A percentile compares a stretch with the other conserved stretches of the same genome.
phyloP scores from a whole-genome alignment of 495 filamentous ascomycete genomes.

The Oidiodendron maius region DNA sequence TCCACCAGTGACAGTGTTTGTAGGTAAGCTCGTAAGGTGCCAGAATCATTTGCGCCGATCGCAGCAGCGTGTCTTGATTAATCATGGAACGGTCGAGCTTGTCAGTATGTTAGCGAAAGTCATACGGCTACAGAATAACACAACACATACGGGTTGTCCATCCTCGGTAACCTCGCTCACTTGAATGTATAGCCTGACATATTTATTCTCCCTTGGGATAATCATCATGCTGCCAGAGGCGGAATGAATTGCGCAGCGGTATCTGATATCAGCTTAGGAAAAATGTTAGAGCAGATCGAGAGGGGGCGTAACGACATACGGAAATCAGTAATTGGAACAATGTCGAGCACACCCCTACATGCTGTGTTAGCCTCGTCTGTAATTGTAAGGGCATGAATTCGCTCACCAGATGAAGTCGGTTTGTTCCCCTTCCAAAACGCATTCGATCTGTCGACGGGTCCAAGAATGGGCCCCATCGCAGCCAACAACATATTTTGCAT shows the following conservation, averaged over 20 bases:
- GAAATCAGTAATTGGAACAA: conserved; percentile 61
- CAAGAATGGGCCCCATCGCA: conserved; percentile 61
- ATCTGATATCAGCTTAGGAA: conserved; percentile 55
- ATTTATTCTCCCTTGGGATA: conserved; percentile 60
- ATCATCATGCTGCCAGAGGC: conserved; percentile 60
- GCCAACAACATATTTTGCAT: conserved; percentile 59
- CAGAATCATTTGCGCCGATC: conserved; percentile 52
- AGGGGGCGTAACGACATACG: conserved; percentile 27
- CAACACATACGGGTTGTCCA: neutral
- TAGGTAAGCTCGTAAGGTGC: conserved; percentile 55
- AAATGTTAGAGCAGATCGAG: neutral
- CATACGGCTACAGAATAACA: neutral
- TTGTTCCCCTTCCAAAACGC: conserved; percentile 50
- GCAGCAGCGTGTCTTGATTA: conserved; percentile 47
- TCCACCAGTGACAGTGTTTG: conserved; percentile 41
- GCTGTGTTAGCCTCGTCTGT: conserved; percentile 5
- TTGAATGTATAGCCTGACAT: conserved; percentile 65
- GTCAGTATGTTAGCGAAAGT: conserved; percentile 4
- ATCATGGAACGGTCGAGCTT: conserved; percentile 47
- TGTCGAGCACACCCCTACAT: conserved; percentile 49
- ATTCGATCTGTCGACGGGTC: conserved; percentile 49
- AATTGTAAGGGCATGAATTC: conserved; percentile 4
- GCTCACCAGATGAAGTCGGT: conserved; percentile 54
- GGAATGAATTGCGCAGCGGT: conserved; percentile 62
- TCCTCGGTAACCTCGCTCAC: conserved; percentile 43